Conservation (phyloP, 495 filamentous ascomycete genomes). For the Neurospora sp. region DNA sequence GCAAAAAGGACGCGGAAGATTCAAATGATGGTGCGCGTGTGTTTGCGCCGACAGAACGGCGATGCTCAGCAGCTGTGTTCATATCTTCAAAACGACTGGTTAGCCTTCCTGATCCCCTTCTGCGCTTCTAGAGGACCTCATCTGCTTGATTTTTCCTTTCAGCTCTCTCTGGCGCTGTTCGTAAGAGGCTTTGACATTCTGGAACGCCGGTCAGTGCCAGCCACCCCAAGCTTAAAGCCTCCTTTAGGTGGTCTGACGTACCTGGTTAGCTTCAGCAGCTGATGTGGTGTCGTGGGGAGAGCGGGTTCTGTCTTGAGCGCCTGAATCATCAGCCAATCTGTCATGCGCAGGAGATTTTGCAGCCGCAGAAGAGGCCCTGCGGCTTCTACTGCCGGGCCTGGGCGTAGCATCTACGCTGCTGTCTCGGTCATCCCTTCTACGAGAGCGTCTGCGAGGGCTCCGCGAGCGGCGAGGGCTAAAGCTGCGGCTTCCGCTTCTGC, state of each 20-base stretch:
- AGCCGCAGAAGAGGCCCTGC: slow-evolving; percentile 36
- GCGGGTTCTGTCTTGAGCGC: slow-evolving; percentile 43
- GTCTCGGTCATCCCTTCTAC: background rate
- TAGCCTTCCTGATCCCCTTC: slow-evolving; percentile 36
- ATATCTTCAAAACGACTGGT: slow-evolving; percentile 25
- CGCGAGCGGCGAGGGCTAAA: slow-evolving; percentile 17
- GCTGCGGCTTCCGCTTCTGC: slow-evolving; percentile 32
- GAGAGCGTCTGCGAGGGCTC: slow-evolving; percentile 4
- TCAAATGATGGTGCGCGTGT: background rate
- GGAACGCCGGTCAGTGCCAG: background rate
- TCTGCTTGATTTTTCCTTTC: slow-evolving; percentile 58
- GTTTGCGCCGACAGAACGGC: background rate
- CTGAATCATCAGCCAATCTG: slow-evolving; percentile 54
- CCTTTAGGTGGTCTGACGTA: slow-evolving; percentile 25
- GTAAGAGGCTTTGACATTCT: slow-evolving; percentile 31
- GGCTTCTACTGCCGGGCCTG: slow-evolving; percentile 26
- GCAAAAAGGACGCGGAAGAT: background rate
- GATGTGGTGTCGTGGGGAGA: slow-evolving; percentile 19
- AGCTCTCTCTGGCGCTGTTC: slow-evolving; percentile 57
- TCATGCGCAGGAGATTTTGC: slow-evolving; percentile 38
- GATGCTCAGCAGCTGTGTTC: background rate
- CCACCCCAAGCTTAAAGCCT: slow-evolving; percentile 2
- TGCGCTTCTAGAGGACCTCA: slow-evolving; percentile 44
- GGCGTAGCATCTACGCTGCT: slow-evolving; percentile 4
- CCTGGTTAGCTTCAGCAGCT: slow-evolving; percentile 24